These are phyloP conservation scores for Saturnispora gosingensis DNA, from an alignment of 805 yeast species.

Conservation along the genomic window DNA sequence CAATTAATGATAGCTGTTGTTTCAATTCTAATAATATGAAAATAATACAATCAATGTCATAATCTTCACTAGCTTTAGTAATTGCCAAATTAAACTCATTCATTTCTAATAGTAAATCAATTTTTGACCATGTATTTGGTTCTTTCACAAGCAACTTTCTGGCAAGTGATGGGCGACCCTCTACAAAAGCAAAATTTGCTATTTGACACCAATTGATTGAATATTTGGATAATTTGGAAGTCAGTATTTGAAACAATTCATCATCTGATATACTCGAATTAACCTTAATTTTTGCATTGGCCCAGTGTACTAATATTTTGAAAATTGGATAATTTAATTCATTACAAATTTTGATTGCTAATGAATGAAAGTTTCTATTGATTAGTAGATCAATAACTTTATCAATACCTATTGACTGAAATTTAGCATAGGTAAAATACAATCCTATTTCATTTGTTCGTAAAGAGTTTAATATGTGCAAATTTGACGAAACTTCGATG, in stretches of 20 bases:
- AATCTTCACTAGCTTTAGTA: constrained; percentile 51
- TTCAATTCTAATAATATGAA: constrained; percentile 48
- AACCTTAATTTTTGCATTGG: constrained; percentile 53
- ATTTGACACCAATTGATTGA: constrained; percentile 47
- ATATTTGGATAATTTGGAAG: constrained; percentile 31
- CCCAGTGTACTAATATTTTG: constrained; percentile 69
- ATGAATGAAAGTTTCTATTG: constrained; percentile 46
- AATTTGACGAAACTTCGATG: constrained; percentile 48
- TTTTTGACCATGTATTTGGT: constrained; percentile 49
- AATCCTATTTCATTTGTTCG: constrained; percentile 59
- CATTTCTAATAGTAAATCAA: constrained; percentile 56
- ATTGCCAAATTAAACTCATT: constrained; percentile 58
- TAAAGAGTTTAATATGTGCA: constrained; percentile 64
- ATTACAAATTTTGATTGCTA: constrained; percentile 54
- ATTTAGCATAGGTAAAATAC: constrained; percentile 53
- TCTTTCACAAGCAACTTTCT: constrained; percentile 61
- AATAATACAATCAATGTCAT: constrained; percentile 50
- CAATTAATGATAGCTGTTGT: constrained; percentile 49
- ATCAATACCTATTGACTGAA: constrained; percentile 43
- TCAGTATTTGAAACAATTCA: constrained; percentile 43
- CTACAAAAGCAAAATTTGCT: constrained; percentile 61
- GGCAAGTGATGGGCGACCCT: constrained; percentile 69
- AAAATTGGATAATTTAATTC: constrained; percentile 39
- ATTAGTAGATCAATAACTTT: constrained; percentile 48
- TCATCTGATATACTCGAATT: constrained; percentile 49